Evolutionary conservation across 1,284 basidiomycete species (phyloP), one percentile per base, ranked within the genome.

Genomic region (Fistulina hepatica): DNA sequence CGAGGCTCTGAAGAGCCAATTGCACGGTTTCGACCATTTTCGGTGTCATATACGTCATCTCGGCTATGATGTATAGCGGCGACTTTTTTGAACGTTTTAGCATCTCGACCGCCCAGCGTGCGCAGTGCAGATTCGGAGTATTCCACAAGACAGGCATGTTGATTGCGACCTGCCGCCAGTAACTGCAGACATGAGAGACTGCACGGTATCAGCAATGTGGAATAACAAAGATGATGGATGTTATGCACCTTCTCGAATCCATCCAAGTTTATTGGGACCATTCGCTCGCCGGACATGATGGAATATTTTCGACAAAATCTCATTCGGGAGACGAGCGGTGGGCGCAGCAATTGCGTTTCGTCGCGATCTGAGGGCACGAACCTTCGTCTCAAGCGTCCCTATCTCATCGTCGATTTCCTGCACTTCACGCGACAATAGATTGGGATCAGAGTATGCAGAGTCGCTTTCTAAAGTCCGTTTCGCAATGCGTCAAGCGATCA

Each of bases 101-200:
- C 46, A 66, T 56, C 36, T 54, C 55, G 24, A 55, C 49, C 9
- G 52, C 56, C 52, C 55, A 59, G 15, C 40, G 34, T 6, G 43
- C 50, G 9, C 48, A 52, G 12, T 41, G 44, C 12, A 57, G 54
- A 2, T 52, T 40, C 13, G 59, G 43, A 35, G 38, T 47, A 7
- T 54, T 52, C 64, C 65, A 67, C n/a, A 65, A 46, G 9, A 43
- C 41, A 0, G 58, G 47, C 37, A 49, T 54, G n/a, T 39, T 49
- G 11, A 63, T 35, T 4, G 61, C 58, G 15, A 59, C 50, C 1
- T 47, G 42, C 12, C 64, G 53, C 61, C 64, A 65, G 34, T 53
- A 51, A 5, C 45, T 52, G 37, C 52, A 64, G n/a, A 64, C 52
- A 34, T 57, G 49, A 7, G 54, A 56, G 19, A 62, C 43, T 13